These are phyloP conservation scores for Aspergillus uvarum DNA, from an alignment of 2,329 filamentous ascomycete genomes.

Conservation along the genomic window DNA sequence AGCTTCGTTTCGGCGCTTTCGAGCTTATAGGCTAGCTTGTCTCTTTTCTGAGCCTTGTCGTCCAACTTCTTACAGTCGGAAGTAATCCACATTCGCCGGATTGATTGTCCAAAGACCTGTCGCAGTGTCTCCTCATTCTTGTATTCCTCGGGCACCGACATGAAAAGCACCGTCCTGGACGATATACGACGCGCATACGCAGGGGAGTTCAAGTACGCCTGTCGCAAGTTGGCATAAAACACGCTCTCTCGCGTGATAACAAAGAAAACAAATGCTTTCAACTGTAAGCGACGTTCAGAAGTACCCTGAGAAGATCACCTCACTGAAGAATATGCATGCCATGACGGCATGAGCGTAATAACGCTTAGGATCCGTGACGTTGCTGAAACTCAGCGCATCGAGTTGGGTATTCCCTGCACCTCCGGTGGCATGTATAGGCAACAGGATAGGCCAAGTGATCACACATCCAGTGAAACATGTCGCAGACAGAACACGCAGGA, in stretches of 20 bases:
- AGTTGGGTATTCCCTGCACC: slow-evolving; percentile 66
- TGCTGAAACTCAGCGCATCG: slow-evolving; percentile 76
- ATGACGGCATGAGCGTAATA: slow-evolving; percentile 79
- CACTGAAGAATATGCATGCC: slow-evolving; percentile 74
- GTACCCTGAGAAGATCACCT: slow-evolving; percentile 12
- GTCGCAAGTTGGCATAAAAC: slow-evolving; percentile 85
- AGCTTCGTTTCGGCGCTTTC: slow-evolving; percentile 86
- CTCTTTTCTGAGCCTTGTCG: slow-evolving; percentile 74
- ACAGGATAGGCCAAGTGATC: slow-evolving; percentile 84
- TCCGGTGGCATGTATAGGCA: slow-evolving; percentile 85
- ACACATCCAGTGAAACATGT: slow-evolving; percentile 78
- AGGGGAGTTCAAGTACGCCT: slow-evolving; percentile 85
- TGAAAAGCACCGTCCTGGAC: slow-evolving; percentile 83
- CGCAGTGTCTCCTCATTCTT: slow-evolving; percentile 72
- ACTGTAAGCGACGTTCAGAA: not conserved
- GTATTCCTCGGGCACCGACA: slow-evolving; percentile 76
- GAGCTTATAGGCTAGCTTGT: slow-evolving; percentile 73
- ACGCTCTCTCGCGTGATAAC: slow-evolving; percentile 83
- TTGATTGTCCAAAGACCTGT: slow-evolving; percentile 75
- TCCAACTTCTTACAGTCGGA: slow-evolving; percentile 74
- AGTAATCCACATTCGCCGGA: slow-evolving; percentile 81
- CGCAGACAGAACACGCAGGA: slow-evolving; percentile 73
- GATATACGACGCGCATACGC: slow-evolving; percentile 81
- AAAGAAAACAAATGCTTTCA: slow-evolving; percentile 72
- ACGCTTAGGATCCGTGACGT: slow-evolving; percentile 62